A percentile compares a stretch with the other conserved stretches of the same genome.
Conservation (phyloP, 169 alveolate genomes). For the Eimeria maxima region DNA sequence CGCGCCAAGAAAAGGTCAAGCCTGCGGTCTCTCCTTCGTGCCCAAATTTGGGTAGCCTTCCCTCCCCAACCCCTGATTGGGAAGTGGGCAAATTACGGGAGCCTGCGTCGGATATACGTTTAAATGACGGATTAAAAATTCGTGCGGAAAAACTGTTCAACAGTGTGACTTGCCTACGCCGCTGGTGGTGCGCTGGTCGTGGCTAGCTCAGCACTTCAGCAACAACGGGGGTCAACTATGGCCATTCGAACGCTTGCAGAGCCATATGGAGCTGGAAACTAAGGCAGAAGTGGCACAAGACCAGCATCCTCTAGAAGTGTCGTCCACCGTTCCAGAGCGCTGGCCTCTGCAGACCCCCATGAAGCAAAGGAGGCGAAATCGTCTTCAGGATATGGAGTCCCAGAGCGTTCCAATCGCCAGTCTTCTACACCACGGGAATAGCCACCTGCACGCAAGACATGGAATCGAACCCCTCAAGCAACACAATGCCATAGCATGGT, state of each 20-base stretch:
- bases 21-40: not conserved
- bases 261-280: not conserved
- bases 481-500: not conserved
- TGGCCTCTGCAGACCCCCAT: slow-evolving; percentile 68
- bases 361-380: not conserved
- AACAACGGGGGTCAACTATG: not conserved
- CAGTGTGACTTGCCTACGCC: not conserved
- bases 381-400: not conserved
- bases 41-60: not conserved
- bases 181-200: not conserved
- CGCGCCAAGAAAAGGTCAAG: not conserved
- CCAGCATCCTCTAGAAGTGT: slow-evolving; percentile 49
- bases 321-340: slow-evolving; percentile 40
- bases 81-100: not conserved
- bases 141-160: not conserved
- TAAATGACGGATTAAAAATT: not conserved
- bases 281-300: not conserved
- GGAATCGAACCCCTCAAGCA: not conserved
- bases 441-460: slow-evolving; percentile 57
- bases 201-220: not conserved
- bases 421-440: slow-evolving; percentile 58
- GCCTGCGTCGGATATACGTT: not conserved
- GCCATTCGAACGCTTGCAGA: not conserved
- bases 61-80: not conserved
- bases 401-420: slow-evolving; percentile 29